These are phyloP conservation scores for Rhizophora apiculata DNA, from an alignment of 345 rosid species.

Conservation along the genomic window DNA sequence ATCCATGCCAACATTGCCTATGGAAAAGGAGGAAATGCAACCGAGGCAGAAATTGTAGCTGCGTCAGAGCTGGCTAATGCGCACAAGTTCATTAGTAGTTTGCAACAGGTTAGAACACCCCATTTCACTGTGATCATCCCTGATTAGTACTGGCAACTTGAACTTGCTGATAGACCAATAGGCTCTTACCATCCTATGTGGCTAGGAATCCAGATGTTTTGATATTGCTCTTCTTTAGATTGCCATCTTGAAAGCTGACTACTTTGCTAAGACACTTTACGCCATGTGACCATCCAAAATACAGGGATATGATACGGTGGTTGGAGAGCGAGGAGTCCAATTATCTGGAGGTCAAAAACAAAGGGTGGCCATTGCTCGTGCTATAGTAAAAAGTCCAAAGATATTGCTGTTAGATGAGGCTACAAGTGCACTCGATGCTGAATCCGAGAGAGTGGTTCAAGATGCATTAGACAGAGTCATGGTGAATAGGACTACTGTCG, in stretches of 20 bases:
- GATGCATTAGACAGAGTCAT: slow-evolving; percentile 65
- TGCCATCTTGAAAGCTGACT: no score
- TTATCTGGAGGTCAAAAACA: slow-evolving; percentile 85
- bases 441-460: slow-evolving; percentile 74
- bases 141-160: no score
- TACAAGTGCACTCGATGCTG: slow-evolving; percentile 72
- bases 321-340: slow-evolving; percentile 72
- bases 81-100: slow-evolving; percentile 70
- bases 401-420: slow-evolving; percentile 72
- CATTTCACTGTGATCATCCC: no score
- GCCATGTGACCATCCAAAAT: neutral
- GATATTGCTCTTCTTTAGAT: no score
- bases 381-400: slow-evolving; percentile 63
- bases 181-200: no score
- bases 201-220: no score
- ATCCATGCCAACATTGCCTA: slow-evolving; percentile 80
- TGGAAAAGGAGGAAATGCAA: slow-evolving; percentile 70
- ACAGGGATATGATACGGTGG: slow-evolving; percentile 67
- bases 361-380: slow-evolving; percentile 85
- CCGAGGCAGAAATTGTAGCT: slow-evolving; percentile 60
- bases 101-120: slow-evolving; percentile 57
- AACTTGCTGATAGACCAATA: no score
- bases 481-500: slow-evolving; percentile 62
- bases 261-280: neutral
- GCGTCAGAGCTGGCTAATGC: slow-evolving; percentile 82